Evolutionary conservation across 371 early-diverging fungal species (phyloP), one percentile per base, ranked within the genome.

Genomic region (Mortierella sp.): DNA sequence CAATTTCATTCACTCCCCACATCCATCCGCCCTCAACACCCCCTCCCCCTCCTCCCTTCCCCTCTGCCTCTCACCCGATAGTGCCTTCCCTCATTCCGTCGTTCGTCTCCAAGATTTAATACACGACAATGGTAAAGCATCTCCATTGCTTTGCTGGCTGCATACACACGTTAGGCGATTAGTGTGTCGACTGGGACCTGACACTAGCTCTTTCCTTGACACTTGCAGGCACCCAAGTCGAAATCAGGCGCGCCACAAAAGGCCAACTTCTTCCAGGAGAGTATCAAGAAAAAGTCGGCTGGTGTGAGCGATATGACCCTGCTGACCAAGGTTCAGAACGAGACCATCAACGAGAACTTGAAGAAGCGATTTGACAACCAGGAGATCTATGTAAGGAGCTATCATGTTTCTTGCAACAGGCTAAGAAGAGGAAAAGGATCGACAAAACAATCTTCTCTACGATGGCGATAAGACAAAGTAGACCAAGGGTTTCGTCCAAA

Each of bases 251-350:
- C 55, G 57, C 84, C 88, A 44, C 85, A 81, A 57, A 91, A 87
- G 81, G 94, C 94, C 63, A 91, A 92, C 80, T 94, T 93, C 88
- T 90, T 91, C 57, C 92, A 94, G 69, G 84, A 81, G 41, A 85
- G 88, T 40, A 83, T 88, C 51, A 90, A 89, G 70, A 92, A 92
- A 84, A 92, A 93, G 79, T 91, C 92, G 80, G 93, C 90, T 16
- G 94, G 94, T 52, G 92, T 94, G 46, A 85, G 90, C 40, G 95
- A 95, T 74, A 94, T 95, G 94, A 94, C 94, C 1, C 81, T 95
- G 71, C 74, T 95, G 76, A 88, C 94, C 43, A 93, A 93, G 79
- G 91, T 95, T 77, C 91, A 88, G 68, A 91, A 95, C 80, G 94
- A 93, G 54, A 87, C 87, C 44, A 95, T 95, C 74, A 93, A 91